phyloP scores from a whole-genome alignment of 2,329 filamentous ascomycete species.

The Chrysoporthe cubensis region DNA sequence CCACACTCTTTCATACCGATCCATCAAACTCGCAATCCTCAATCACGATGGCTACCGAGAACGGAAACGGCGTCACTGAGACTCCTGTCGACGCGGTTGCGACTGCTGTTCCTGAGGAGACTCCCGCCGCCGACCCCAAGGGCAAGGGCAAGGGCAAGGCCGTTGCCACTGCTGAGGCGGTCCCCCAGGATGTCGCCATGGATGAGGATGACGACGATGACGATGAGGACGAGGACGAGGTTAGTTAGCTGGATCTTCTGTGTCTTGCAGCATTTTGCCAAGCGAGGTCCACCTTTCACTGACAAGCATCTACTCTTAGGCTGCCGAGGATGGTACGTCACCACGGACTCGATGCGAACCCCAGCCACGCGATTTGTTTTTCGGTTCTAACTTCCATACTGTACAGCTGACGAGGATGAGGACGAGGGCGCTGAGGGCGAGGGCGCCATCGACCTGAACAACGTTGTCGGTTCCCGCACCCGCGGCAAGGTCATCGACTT shows the following conservation, averaged over 20 bases:
- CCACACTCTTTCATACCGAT: conserved; percentile 6
- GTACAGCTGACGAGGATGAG: conserved; percentile 46
- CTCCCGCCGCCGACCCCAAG: conserved; percentile 60
- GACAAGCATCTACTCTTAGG: conserved; percentile 33
- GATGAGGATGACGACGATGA: conserved; percentile 76
- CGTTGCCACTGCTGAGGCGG: conserved; percentile 52
- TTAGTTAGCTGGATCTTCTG: conserved; percentile 28
- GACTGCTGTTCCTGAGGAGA: conserved; percentile 34
- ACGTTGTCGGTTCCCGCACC: conserved; percentile 90
- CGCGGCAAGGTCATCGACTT: conserved; percentile 93
- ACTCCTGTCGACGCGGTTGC: conserved; percentile 44
- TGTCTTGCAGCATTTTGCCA: conserved; percentile 2
- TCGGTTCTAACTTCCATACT: conserved; percentile 28
- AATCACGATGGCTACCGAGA: conserved; percentile 53
- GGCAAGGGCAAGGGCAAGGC: conserved; percentile 95
- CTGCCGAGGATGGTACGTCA: conserved; percentile 39
- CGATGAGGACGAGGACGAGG: conserved; percentile 62
- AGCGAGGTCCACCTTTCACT: conserved; percentile 24
- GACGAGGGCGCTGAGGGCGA: conserved; percentile 81
- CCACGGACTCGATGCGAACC: conserved; percentile 7
- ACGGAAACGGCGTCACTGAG: conserved; percentile 52
- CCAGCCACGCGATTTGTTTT: not conserved
- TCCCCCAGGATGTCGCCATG: conserved; percentile 66
- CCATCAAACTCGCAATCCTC: conserved; percentile 24
- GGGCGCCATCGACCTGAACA: conserved; percentile 87